Base-by-base conservation (phyloP, 805 yeast species). In the Naumovozyma baii region DNA sequence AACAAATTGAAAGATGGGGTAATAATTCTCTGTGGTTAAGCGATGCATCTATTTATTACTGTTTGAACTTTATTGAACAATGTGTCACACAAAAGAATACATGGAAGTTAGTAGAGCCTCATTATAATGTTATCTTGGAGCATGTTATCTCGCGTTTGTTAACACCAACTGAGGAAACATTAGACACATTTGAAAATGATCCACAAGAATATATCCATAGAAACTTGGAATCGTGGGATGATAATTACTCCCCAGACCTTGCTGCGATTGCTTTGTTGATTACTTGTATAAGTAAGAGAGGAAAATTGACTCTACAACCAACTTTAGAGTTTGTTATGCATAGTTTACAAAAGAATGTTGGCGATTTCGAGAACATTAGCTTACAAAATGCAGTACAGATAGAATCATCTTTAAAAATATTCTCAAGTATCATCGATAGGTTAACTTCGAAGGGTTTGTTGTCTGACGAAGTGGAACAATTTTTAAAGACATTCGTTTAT, bases 141-240 rank as follows among this genome's bases (percentile, higher is more conserved):
- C 86, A 80, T 49, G 76, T 90, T 40, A 70, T 90, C 8, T 81
- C 73, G 61, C 95, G 95, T 2, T 63, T 82, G 41, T 61, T 90
- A 41, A 75, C 87, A 47, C 83, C 92, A 1, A 69, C 73, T 5
- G 79, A 78, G 39, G 77, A 72, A 5, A 75, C 77, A 15, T 64
- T 85, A 40, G 94, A 83, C 48, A 61, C 74, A 3, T 88, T 83
- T 63, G 94, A 86, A 45, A 77, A 73, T 45, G 96, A 88, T 51
- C 96, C 96, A 3, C 81, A 76, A 40, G 96, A 87, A 56, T 92
- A 85, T 57, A 77, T 90, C 40, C 83, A 85, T 58, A 68, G 78
- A 38, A 73, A 73, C 39, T 70, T 86, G 51, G 86, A 80, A 57
- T 63, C 76, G 33, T 69, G 72, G 53, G 75, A 80, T 49, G 92